Base-by-base conservation (phyloP, 495 filamentous ascomycete genomes). In the Hypoxylon fuscum region DNA sequence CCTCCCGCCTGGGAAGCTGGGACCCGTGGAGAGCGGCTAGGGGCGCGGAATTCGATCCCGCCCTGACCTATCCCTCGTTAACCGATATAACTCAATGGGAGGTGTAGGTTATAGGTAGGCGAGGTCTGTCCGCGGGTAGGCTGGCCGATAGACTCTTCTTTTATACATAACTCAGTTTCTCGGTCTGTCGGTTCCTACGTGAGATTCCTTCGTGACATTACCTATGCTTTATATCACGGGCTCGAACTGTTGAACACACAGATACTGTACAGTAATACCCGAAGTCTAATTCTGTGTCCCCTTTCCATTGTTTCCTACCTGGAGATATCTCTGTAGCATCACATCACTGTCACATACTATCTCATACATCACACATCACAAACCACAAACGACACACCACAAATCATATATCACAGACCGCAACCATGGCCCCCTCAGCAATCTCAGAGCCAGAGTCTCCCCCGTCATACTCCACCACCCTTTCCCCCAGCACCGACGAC, bases 341-440 rank as follows among this genome's bases (percentile, higher is more conserved):
- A n/a, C n/a, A 14, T 50, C n/a, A 20, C 18, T 45, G 40, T 15
- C 17, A 32, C 25, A 10, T 42, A 12, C 5, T n/a, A n/a, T n/a
- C n/a, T n/a, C 32, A 25, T 37, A 40, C 35, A 23, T 1, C 27
- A 45, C 35, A 59, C 49, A 25, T n/a, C 31, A 54, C 43, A 66
- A 17, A 61, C n/a, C 15, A 54, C 38, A 47, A 27, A n/a, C n/a
- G 21, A 32, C 25, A 10, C 41, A 12, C 5, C 32, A 25, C 25
- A 40, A 45, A 23, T 1, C 27, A 45, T 29, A 59, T 53, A 25
- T n/a, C 31, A 54, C 43, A 66, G 18, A 61, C n/a, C 15, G 52
- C 38, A 47, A 27, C 25, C 38, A 93, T 93, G 90, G 87, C 90
- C 7, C 90, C 90, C 53, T 87, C 86, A 57, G 90, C 88, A 27